Evolutionary conservation across 129 eudicot species (phyloP).

Genomic region (carrot (Daucus carota)): DH1_v3.0 NC_030383.2:49848501-49849000

Average conservation of each 20-base stretch:
- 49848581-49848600: constrained; percentile 92
- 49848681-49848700: constrained; percentile 84
- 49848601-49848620: constrained; percentile 86
- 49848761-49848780: background rate
- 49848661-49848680: constrained; percentile 77
- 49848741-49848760: constrained; percentile 12
- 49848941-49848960: background rate
- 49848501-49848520: background rate
- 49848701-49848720: constrained; percentile 82
- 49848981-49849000: too few relatives aligned
- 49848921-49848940: background rate
- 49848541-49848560: constrained; percentile 36
- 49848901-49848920: background rate
- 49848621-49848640: constrained; percentile 90
- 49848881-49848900: background rate
- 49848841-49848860: background rate
- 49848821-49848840: background rate
- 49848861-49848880: background rate
- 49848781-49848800: background rate
- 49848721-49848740: constrained; percentile 89
- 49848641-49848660: constrained; percentile 98
- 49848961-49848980: too few relatives aligned
- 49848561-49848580: constrained; percentile 99
- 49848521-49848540: background rate
- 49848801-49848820: background rate